Evolutionary conservation across 2,329 filamentous ascomycete genomes (phyloP).

Genomic region (Penicillium brasilianum): DNA sequence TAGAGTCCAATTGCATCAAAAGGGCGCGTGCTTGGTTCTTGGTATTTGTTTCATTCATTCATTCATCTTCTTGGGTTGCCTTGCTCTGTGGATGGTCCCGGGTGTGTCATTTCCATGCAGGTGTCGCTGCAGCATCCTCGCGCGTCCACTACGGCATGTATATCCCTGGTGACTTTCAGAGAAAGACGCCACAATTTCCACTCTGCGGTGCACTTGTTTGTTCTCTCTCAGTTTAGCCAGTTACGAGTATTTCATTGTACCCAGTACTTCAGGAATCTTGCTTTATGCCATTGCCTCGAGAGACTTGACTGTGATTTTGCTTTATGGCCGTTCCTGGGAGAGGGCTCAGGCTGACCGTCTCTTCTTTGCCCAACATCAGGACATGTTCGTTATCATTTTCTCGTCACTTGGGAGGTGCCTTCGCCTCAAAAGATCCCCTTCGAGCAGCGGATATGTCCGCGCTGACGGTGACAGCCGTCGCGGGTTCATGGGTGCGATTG

Average conservation of each 20-base stretch:
- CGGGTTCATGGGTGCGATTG: slow-evolving; percentile 44
- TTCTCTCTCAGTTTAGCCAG: slow-evolving; percentile 14
- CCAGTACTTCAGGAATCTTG: slow-evolving; percentile 1
- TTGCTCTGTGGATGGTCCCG: slow-evolving; percentile 1
- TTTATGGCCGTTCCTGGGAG: slow-evolving; percentile 4
- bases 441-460: slow-evolving; percentile 40
- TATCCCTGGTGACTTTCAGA: slow-evolving; percentile 11
- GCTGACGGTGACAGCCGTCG: slow-evolving; percentile 34
- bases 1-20: slow-evolving; percentile 22
- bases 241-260: slow-evolving; percentile 12
- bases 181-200: slow-evolving; percentile 9
- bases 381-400: slow-evolving; percentile 54
- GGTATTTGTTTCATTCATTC: background rate
- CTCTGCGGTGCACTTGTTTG: slow-evolving; percentile 5
- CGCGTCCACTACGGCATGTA: slow-evolving; percentile 20
- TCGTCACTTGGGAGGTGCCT: slow-evolving; percentile 51
- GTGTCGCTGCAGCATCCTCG: background rate
- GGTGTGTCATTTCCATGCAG: background rate
- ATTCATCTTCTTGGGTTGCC: background rate
- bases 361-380: slow-evolving; percentile 38
- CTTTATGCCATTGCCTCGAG: slow-evolving; percentile 2
- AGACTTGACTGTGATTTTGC: slow-evolving; percentile 9
- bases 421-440: slow-evolving; percentile 40
- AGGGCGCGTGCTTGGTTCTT: slow-evolving; percentile 7
- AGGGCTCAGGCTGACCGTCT: slow-evolving; percentile 20